Percentiles rank a stretch among this genome's conserved stretches.
Evolutionary conservation across 306 rosid genomes (phyloP).

Genomic region (Gillenia trifoliata): DNA sequence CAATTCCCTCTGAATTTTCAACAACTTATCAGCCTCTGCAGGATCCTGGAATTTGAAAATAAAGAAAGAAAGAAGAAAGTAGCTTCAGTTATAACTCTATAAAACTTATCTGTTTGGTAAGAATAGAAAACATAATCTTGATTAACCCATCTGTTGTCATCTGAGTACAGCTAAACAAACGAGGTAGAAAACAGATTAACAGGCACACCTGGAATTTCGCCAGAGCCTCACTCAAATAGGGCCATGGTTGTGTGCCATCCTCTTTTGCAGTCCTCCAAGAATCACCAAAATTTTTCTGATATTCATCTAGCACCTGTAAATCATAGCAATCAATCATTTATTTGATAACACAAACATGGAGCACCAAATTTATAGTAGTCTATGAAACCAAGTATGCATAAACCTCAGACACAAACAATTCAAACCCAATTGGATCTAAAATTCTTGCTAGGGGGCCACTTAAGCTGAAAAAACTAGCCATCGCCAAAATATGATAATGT

Average conservation of each 20-base stretch:
- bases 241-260: conserved; percentile 73
- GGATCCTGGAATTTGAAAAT: conserved; percentile 60
- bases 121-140: not conserved
- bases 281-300: conserved; percentile 72
- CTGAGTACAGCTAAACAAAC: conserved; percentile 11
- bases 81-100: not conserved
- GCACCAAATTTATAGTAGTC: not conserved
- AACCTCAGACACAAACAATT: not conserved
- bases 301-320: conserved; percentile 79
- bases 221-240: conserved; percentile 80
- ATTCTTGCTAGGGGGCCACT: not conserved
- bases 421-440: not conserved
- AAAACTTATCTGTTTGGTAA: not conserved
- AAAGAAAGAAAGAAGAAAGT: not conserved
- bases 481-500: not conserved
- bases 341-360: not conserved
- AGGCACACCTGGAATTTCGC: conserved; percentile 65
- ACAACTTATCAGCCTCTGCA: conserved; percentile 93
- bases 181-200: not conserved
- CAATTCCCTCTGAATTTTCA: conserved; percentile 92
- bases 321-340: conserved; percentile 11
- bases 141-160: not conserved
- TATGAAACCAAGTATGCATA: not conserved
- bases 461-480: not conserved
- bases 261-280: conserved; percentile 66